Conservation (phyloP, 2,329 filamentous ascomycete genomes). For the Amphichorda felina region DNA sequence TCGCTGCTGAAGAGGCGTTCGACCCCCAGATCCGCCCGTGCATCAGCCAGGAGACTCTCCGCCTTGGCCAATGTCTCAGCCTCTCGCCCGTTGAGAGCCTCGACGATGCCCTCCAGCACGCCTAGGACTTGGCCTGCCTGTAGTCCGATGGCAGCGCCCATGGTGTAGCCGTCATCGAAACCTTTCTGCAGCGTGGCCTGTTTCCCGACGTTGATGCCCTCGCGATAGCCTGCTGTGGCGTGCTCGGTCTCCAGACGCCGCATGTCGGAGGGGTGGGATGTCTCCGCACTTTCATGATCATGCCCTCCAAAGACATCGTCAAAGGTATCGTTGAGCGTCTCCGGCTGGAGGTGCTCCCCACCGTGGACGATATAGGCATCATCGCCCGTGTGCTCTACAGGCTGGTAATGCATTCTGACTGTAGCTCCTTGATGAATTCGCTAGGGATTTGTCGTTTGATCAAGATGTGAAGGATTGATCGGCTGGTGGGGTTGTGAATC, state of each 20-base stretch:
- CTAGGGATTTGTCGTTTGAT: background rate
- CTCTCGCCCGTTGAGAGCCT: conserved; percentile 25
- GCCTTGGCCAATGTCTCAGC: conserved; percentile 10
- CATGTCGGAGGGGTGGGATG: conserved; percentile 48
- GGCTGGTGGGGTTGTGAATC: background rate
- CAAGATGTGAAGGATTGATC: background rate
- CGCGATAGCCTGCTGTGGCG: conserved; percentile 78
- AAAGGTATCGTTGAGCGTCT: conserved; percentile 12
- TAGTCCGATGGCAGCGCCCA: conserved; percentile 72
- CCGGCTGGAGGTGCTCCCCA: conserved; percentile 3
- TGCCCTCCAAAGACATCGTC: conserved; percentile 23
- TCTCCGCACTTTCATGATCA: conserved; percentile 5
- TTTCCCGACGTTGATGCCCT: conserved; percentile 72
- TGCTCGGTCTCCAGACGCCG: conserved; percentile 65
- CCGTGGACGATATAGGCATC: conserved; percentile 13
- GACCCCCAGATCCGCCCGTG: conserved; percentile 47
- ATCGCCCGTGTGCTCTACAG: conserved; percentile 15
- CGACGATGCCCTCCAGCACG: conserved; percentile 58
- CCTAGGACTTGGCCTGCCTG: conserved; percentile 66
- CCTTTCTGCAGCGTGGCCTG: conserved; percentile 66
- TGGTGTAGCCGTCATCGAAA: conserved; percentile 81
- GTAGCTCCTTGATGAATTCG: background rate
- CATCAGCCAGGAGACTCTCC: conserved; percentile 30
- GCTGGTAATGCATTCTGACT: conserved; percentile 20
- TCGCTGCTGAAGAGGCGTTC: conserved; percentile 49